phyloP scores from a whole-genome alignment of 179 eudicot genomes.

The Silene vulgaris region DNA sequence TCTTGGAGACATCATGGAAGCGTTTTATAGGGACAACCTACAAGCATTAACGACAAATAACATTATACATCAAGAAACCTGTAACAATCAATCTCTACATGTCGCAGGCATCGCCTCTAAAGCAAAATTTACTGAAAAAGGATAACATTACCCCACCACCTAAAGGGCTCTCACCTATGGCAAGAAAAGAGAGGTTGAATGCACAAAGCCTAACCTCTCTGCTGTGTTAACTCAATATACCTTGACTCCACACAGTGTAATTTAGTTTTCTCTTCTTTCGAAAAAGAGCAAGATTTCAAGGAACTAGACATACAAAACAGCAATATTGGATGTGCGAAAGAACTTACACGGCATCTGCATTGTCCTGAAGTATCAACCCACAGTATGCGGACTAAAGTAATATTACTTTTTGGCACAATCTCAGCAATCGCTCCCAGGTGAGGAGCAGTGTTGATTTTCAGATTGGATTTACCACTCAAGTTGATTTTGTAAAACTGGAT shows the following conservation, averaged over 20 bases:
- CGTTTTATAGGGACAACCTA: slow-evolving; percentile 76
- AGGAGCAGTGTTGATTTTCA: slow-evolving; percentile 23
- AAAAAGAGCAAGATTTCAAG: background rate
- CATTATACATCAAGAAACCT: background rate
- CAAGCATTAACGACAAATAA: background rate
- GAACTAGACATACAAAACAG: background rate
- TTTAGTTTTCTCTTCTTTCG: background rate
- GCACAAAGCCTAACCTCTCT: background rate
- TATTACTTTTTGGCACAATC: slow-evolving; percentile 35
- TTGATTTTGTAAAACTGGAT: slow-evolving; percentile 59
- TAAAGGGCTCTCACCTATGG: background rate
- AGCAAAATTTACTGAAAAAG: background rate
- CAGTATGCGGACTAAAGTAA: slow-evolving; percentile 59
- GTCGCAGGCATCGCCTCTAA: background rate
- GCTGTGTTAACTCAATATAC: background rate
- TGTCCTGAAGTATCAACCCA: slow-evolving; percentile 98
- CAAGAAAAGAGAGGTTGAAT: background rate
- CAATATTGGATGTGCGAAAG: background rate
- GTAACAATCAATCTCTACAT: background rate
- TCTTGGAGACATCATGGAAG: slow-evolving; percentile 56
- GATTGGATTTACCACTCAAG: slow-evolving; percentile 23
- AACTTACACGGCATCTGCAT: slow-evolving; percentile 86
- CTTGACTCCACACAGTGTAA: no score
- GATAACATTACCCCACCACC: background rate
- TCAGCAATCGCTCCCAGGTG: slow-evolving; percentile 22